Evolutionary conservation across 2,329 filamentous ascomycete genomes (phyloP).

Genomic region (Alternaria brassicae): DNA sequence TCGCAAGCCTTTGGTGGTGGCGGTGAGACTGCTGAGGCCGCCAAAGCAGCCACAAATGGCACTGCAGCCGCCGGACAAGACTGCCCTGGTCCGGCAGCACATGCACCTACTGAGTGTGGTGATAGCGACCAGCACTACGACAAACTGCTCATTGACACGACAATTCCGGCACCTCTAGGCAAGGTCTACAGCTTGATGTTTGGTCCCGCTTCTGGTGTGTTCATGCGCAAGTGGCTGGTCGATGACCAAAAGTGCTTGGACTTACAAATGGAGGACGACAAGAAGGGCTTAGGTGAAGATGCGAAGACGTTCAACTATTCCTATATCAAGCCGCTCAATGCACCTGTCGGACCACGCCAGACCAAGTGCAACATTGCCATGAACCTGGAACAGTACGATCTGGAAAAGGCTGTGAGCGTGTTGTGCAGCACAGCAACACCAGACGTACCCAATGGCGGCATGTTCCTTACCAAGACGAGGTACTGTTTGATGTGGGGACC

Average conservation of each 20-base stretch:
- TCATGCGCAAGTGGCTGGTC: conserved; percentile 85
- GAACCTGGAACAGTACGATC: conserved; percentile 80
- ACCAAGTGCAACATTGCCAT: conserved; percentile 93
- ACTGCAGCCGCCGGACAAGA: conserved; percentile 61
- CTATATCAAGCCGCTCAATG: conserved; percentile 90
- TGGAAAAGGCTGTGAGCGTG: conserved; percentile 87
- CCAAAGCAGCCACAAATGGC: conserved; percentile 51
- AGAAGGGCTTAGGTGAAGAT: conserved; percentile 76
- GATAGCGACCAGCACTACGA: conserved; percentile 83
- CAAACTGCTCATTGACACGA: conserved; percentile 82
- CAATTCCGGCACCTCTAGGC: conserved; percentile 84
- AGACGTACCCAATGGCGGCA: conserved; percentile 91
- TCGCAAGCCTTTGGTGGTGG: conserved; percentile 50
- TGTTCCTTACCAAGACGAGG: conserved; percentile 90
- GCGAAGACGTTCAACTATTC: conserved; percentile 77
- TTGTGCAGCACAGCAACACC: conserved; percentile 85
- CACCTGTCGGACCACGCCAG: conserved; percentile 85
- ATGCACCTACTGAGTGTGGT: conserved; percentile 84
- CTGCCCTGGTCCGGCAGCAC: conserved; percentile 83
- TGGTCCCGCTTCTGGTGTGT: conserved; percentile 77
- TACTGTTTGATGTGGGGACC: conserved; percentile 95
- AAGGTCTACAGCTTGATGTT: conserved; percentile 92
- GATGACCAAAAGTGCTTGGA: conserved; percentile 89
- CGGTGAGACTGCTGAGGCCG: conserved; percentile 42
- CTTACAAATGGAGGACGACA: conserved; percentile 82